phyloP scores from a whole-genome alignment of 257 asterid genomes.

The Striga asiatica region DNA sequence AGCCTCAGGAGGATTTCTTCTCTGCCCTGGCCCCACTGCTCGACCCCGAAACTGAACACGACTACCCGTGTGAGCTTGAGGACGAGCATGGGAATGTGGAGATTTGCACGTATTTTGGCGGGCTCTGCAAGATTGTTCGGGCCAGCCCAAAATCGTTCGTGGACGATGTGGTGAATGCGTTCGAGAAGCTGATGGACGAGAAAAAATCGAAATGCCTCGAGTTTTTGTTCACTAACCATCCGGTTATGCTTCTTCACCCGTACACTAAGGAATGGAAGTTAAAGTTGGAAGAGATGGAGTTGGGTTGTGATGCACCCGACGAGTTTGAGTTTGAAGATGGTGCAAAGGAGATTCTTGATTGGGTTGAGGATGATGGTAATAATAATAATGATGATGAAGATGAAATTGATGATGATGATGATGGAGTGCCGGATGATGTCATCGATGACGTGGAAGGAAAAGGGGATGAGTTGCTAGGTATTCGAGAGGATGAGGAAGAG shows the following conservation, averaged over 20 bases:
- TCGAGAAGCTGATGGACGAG: slow-evolving; percentile 65
- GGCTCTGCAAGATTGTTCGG: slow-evolving; percentile 69
- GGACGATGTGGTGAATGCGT: slow-evolving; percentile 84
- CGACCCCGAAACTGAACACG: slow-evolving; percentile 71
- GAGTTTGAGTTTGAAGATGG: slow-evolving; percentile 30
- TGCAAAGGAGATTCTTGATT: slow-evolving; percentile 53
- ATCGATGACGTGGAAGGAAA: slow-evolving; percentile 30
- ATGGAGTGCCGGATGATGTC: slow-evolving; percentile 22
- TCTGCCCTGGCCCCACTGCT: slow-evolving; percentile 49
- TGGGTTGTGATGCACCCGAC: slow-evolving; percentile 96
- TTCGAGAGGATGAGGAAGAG: slow-evolving; percentile 39
- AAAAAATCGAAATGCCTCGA: slow-evolving; percentile 67
- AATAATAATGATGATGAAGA: slow-evolving; percentile 19
- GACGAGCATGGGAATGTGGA: slow-evolving; percentile 65
- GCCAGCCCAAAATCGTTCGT: slow-evolving; percentile 82
- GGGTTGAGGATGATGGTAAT: slow-evolving; percentile 75
- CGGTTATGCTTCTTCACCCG: slow-evolving; percentile 70
- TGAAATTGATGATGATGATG: slow-evolving; percentile 22
- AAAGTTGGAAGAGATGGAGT: slow-evolving; percentile 83
- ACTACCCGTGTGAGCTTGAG: slow-evolving; percentile 58
- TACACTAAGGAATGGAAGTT: slow-evolving; percentile 91
- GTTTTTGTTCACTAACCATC: slow-evolving; percentile 66
- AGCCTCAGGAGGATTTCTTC: slow-evolving; percentile 79
- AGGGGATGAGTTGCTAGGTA: slow-evolving; percentile 50
- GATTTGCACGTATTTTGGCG: slow-evolving; percentile 77